Evolutionary conservation across 768 basidiomycete genomes (phyloP).

Genomic region (Lentinula detonsa): DNA sequence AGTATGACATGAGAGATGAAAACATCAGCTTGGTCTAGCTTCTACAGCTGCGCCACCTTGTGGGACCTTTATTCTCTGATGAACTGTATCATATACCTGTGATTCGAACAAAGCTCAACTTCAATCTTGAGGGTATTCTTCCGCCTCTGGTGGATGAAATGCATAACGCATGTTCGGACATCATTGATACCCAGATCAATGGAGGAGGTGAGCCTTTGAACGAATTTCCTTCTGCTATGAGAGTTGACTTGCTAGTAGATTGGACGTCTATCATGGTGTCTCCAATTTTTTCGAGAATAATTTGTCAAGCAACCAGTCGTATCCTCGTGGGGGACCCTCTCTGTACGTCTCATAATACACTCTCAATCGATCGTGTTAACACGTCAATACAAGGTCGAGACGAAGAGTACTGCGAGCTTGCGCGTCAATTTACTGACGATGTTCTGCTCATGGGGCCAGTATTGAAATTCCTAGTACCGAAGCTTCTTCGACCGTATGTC

Average conservation of each 20-base stretch:
- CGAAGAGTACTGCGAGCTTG: conserved; percentile 22
- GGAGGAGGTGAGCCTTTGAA: neutral
- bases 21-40: conserved; percentile 15
- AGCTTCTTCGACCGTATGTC: conserved; percentile 13
- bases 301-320: conserved; percentile 32
- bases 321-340: conserved; percentile 32
- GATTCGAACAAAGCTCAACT: conserved; percentile 23
- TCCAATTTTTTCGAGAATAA: conserved; percentile 22
- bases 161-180: conserved; percentile 20
- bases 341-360: conserved; percentile 20
- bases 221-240: neutral
- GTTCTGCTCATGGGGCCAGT: conserved; percentile 21
- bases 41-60: conserved; percentile 30
- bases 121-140: conserved; percentile 25
- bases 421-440: conserved; percentile 26
- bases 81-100: conserved; percentile 30
- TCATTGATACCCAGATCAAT: conserved; percentile 12
- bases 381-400: conserved; percentile 21
- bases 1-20: neutral
- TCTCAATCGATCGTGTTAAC: neutral
- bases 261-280: conserved; percentile 23
- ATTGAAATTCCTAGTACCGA: conserved; percentile 27
- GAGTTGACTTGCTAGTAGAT: conserved; percentile 11
- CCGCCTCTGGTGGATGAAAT: conserved; percentile 28
- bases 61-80: conserved; percentile 25